A percentile compares a stretch with the other conserved stretches of the same genome.
phyloP scores from a whole-genome alignment of 352 stramenopile genomes.

The Globisporangium middletonii region DNA sequence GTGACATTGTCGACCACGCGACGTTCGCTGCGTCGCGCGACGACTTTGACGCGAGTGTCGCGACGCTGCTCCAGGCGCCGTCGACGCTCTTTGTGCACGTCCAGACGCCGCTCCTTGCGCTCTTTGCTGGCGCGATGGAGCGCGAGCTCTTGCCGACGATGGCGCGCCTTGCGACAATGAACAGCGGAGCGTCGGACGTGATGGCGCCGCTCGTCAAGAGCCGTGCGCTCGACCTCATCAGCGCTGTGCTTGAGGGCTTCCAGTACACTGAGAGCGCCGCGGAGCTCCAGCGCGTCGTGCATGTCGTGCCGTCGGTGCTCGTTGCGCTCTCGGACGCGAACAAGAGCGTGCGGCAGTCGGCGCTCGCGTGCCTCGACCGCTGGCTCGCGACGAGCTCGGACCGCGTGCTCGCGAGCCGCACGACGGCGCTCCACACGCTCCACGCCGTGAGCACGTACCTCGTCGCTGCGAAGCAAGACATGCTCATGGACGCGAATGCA shows the following conservation, averaged over 20 bases:
- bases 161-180: conserved; percentile 37
- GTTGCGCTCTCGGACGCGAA: conserved; percentile 51
- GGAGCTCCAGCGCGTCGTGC: conserved; percentile 35
- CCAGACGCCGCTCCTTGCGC: conserved; percentile 38
- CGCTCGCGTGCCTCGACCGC: conserved; percentile 48
- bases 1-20: conserved; percentile 29
- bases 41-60: conserved; percentile 60
- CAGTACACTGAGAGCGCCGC: conserved; percentile 30
- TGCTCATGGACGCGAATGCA: conserved; percentile 65
- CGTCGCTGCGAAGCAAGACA: conserved; percentile 61
- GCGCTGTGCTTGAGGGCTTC: conserved; percentile 49
- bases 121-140: conserved; percentile 52
- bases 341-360: conserved; percentile 50
- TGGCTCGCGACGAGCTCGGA: conserved; percentile 32
- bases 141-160: conserved; percentile 57
- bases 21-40: conserved; percentile 35
- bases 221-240: conserved; percentile 60
- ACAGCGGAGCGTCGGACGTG: conserved; percentile 21
- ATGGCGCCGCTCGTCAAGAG: conserved; percentile 48
- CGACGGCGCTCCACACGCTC: conserved; percentile 24
- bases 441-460: conserved; percentile 35
- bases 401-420: conserved; percentile 13
- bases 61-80: conserved; percentile 57
- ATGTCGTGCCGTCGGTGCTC: conserved; percentile 56
- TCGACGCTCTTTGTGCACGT: conserved; percentile 55